A percentile compares a stretch with the other conserved stretches of the same genome.
Evolutionary conservation across 257 asterid genomes (phyloP).

Genomic region (Jacaranda mimosifolia): DNA sequence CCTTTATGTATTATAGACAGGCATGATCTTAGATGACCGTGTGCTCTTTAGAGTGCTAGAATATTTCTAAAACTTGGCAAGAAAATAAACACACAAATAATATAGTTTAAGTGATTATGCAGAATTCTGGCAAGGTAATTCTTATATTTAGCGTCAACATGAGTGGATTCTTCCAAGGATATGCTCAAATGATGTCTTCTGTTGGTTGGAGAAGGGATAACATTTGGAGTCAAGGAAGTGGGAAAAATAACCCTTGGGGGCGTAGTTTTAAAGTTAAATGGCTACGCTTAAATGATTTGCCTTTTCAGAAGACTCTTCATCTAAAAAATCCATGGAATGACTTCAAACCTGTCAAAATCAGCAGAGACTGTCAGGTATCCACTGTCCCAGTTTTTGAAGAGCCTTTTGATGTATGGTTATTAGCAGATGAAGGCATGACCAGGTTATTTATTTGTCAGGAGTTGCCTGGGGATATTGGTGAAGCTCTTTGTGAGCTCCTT

Average conservation of each 20-base stretch:
- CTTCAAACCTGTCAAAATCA: constrained; percentile 91
- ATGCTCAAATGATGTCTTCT: constrained; percentile 92
- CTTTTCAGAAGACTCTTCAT: constrained; percentile 92
- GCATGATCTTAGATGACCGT: constrained; percentile 34
- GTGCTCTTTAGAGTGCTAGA: constrained; percentile 32
- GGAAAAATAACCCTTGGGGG: constrained; percentile 87
- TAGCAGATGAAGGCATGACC: constrained; percentile 35
- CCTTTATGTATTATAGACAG: constrained; percentile 38
- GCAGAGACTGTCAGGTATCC: constrained; percentile 96
- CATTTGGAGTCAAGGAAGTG: constrained; percentile 85
- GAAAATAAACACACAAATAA: constrained; percentile 42
- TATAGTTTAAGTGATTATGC: constrained; percentile 63
- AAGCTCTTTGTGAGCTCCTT: constrained; percentile 95
- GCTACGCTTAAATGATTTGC: constrained; percentile 78
- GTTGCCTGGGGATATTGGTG: constrained; percentile 88
- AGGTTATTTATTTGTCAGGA: constrained; percentile 64
- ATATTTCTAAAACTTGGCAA: constrained; percentile 37
- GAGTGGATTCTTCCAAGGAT: constrained; percentile 99
- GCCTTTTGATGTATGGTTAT: constrained; percentile 28
- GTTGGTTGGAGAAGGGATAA: constrained; percentile 87
- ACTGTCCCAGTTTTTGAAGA: constrained; percentile 39
- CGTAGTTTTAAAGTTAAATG: constrained; percentile 89
- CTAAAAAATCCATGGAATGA: constrained; percentile 92
- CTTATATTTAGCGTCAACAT: constrained; percentile 95
- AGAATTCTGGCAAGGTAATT: constrained; percentile 94